Evolutionary conservation across 2,329 filamentous ascomycete genomes (phyloP), one percentile per base, ranked within the genome.

Genomic region (Ceratocystis eucalypticola): DNA sequence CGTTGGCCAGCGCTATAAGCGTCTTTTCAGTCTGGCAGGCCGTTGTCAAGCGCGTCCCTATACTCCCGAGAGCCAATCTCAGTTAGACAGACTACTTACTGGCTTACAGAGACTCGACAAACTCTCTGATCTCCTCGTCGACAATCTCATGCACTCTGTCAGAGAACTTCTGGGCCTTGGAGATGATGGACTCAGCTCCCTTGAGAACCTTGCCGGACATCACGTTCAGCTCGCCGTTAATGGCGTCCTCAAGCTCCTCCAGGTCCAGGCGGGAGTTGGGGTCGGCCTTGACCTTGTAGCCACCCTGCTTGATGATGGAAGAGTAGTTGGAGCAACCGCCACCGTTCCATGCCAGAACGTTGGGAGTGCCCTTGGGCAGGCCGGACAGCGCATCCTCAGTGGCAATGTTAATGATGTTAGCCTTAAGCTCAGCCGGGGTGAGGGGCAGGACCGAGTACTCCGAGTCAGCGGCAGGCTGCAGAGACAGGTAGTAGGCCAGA

Each of bases 291-390:
- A 76, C 80, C 71, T 83, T 82, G 81, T 92, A 93, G 73, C 84
- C 80, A 73, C 90, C 89, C 72, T 85, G 80, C 72, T 85, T 79
- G 70, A 96, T 77, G 73, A 96, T 96, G 72, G 88, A 81, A 69
- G 84, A 83, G 85, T 89, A 96, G 88, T 99, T 96, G 80, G 83
- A 86, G 75, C 85, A 88, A 74, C 94, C 94, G 79, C 91, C 95
- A 75, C 95, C 94, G 84, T 99, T 99, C 93, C 92, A 99, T 77
- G 93, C 93, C 69, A 99, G 91, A 74, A 96, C 82, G 84, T 99
- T 99, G 76, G 86, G 86, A 71, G 95, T 99, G 76, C 89, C 86
- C 64, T 80, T 81, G 70, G 93, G 93, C 64, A 99, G 87, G 72
- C 95, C 91, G 71, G 81, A 82, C 66, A 99, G 86, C 71, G 85